phyloP scores from a whole-genome alignment of 1,284 basidiomycete genomes.

The Phlebopus sp. region DNA sequence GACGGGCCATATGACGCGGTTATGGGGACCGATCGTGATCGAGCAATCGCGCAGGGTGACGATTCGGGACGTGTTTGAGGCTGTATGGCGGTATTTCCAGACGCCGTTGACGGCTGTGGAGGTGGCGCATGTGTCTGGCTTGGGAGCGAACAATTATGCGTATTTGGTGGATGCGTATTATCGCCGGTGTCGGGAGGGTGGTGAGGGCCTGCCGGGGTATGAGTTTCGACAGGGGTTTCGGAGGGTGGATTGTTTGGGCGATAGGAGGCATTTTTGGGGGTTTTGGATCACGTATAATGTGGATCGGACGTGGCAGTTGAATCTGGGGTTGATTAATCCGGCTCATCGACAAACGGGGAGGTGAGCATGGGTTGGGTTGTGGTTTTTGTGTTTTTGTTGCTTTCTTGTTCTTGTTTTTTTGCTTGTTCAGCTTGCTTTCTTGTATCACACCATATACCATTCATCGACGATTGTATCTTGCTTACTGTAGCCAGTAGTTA shows the following conservation, averaged over 20 bases:
- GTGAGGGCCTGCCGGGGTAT: slow-evolving; percentile 27
- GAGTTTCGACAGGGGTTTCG: slow-evolving; percentile 34
- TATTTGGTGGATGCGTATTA: slow-evolving; percentile 27
- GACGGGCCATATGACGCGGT: slow-evolving; percentile 22
- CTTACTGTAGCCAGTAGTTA: no score
- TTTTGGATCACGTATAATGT: slow-evolving; percentile 30
- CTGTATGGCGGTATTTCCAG: slow-evolving; percentile 38
- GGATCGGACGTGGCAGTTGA: slow-evolving; percentile 33
- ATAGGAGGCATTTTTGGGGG: slow-evolving; percentile 34
- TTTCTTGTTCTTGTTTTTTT: no score
- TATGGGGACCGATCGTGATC: slow-evolving; percentile 36
- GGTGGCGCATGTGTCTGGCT: slow-evolving; percentile 22
- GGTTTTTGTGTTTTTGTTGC: no score
- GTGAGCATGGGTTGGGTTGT: neutral
- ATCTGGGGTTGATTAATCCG: slow-evolving; percentile 27
- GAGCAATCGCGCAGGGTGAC: slow-evolving; percentile 24
- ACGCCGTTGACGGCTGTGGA: slow-evolving; percentile 29
- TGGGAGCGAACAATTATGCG: slow-evolving; percentile 21
- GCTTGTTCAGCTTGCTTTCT: no score
- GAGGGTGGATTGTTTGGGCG: slow-evolving; percentile 38
- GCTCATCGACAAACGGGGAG: neutral
- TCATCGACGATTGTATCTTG: no score
- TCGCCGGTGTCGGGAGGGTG: slow-evolving; percentile 18
- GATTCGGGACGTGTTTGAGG: slow-evolving; percentile 34
- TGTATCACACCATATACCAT: no score